Evolutionary conservation across 202 grass and related monocot species (phyloP), one percentile per base, ranked within the genome.

Genomic region (Eragrostis tef): DNA sequence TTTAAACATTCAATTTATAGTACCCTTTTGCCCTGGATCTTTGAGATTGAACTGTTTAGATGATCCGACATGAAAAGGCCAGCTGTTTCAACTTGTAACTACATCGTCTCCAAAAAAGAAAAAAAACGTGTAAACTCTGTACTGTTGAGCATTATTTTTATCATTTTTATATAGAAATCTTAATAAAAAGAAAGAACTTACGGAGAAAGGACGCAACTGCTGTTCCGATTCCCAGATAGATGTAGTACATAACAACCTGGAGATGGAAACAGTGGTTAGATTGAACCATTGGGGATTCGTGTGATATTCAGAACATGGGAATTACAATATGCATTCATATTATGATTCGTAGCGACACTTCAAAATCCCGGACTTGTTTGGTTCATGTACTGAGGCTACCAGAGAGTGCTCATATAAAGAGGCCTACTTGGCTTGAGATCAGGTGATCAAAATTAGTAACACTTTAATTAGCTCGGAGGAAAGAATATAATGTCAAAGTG

Each of bases 151-250:
- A 54, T 53, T 13, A 70, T 25, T 48, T n/a, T 15, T 74, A n/a
- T n/a, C 9, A 17, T 81, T 53, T 0, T 75, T 16, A 24, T 42
- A 26, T n/a, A 3, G 15, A 70, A 7, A 36, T 56, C 5, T 16
- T 62, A 16, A 20, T 27, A 21, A 50, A 47, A 34, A 4, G n/a
- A 15, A n/a, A n/a, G n/a, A 68, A 78, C 91, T 89, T 84, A 94
- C 88, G 91, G 13, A 91, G 83, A 52, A 90, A 85, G 19, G 91
- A 90, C 68, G 91, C 89, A 36, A 94, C 50, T 61, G 88, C 66
- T 41, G 91, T 87, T 81, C 75, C 83, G 31, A 94, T 78, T 86
- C 83, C 87, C 78, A 89, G 62, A 66, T 89, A 89, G 78, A 89
- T 77, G 73, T 89, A 89, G 31, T 89, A 86, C 43, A 89, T 24